A percentile compares a stretch with the other conserved stretches of the same genome.
These are phyloP conservation scores for Paecilomyces sp. DNA, from an alignment of 2,329 filamentous ascomycete species.

Conservation along the genomic window DNA sequence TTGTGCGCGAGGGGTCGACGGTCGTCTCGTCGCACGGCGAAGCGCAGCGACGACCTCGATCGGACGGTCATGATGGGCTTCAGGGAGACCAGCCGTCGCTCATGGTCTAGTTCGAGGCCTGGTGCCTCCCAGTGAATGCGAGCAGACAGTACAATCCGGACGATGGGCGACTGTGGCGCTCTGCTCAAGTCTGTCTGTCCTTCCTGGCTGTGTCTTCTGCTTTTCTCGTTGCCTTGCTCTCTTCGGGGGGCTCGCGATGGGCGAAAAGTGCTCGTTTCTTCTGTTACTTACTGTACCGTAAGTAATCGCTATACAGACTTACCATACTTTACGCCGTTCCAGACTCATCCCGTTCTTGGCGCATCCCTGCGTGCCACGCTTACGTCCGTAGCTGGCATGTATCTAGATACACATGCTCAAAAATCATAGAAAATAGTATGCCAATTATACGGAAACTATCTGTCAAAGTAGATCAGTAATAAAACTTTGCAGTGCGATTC, in stretches of 20 bases:
- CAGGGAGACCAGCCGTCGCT: not conserved
- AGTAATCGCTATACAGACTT: too few species aligned
- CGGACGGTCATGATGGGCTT: constrained; percentile 21
- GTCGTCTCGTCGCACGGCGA: constrained; percentile 24
- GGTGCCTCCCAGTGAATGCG: not conserved
- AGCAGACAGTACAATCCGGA: not conserved
- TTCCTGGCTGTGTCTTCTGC: not conserved
- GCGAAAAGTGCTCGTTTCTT: not conserved
- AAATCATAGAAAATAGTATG: too few species aligned
- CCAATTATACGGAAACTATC: too few species aligned
- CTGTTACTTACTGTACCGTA: not conserved
- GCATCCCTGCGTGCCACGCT: not conserved
- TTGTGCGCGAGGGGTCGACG: constrained; percentile 18
- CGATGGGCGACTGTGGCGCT: not conserved
- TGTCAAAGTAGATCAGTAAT: too few species aligned
- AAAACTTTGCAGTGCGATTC: too few species aligned
- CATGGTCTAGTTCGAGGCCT: not conserved
- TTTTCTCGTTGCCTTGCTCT: not conserved
- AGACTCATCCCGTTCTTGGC: not conserved
- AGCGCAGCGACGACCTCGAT: constrained; percentile 26
- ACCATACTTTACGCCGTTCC: not conserved
- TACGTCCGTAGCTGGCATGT: too few species aligned
- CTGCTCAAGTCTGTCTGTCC: not conserved
- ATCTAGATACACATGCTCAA: not conserved
- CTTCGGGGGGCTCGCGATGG: not conserved